These are phyloP conservation scores for Saccharum spontaneum DNA, from an alignment of 176 grass and related monocot species.

Conservation along the genomic window DNA sequence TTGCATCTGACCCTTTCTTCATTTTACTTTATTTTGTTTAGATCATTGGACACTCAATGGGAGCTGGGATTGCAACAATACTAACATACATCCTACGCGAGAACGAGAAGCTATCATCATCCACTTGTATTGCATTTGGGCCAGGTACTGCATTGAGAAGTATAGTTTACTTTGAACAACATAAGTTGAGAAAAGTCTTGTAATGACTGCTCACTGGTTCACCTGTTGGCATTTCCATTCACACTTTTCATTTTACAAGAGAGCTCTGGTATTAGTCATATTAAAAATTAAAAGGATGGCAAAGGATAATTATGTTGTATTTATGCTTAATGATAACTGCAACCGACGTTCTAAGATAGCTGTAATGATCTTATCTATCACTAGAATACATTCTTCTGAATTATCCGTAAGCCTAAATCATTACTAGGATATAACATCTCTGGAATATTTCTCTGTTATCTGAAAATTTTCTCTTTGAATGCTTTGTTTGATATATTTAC, in stretches of 20 bases:
- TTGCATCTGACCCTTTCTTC: neutral
- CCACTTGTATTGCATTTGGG: conserved; percentile 88
- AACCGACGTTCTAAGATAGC: neutral
- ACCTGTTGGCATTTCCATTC: neutral
- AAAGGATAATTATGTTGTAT: neutral
- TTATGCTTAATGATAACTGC: neutral
- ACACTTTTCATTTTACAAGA: conserved; percentile 1
- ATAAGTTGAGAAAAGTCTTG: conserved; percentile 10
- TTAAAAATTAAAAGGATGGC: neutral
- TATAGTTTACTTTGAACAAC: conserved; percentile 7
- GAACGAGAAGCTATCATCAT: conserved; percentile 66
- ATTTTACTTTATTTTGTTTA: conserved; percentile 48
- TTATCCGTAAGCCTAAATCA: neutral
- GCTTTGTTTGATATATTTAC: conserved; percentile 18
- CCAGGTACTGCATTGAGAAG: conserved; percentile 53
- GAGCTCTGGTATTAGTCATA: neutral
- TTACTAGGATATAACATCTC: conserved; percentile 26
- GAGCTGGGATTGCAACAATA: conserved; percentile 77
- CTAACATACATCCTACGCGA: conserved; percentile 92
- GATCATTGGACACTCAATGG: conserved; percentile 98
- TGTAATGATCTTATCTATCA: neutral
- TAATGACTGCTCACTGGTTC: conserved; percentile 5
- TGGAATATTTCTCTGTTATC: neutral
- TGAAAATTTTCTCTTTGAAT: conserved; percentile 32
- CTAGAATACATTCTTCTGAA: neutral